phyloP scores from a whole-genome alignment of 306 rosid species.

The Dryas octopetala region DNA sequence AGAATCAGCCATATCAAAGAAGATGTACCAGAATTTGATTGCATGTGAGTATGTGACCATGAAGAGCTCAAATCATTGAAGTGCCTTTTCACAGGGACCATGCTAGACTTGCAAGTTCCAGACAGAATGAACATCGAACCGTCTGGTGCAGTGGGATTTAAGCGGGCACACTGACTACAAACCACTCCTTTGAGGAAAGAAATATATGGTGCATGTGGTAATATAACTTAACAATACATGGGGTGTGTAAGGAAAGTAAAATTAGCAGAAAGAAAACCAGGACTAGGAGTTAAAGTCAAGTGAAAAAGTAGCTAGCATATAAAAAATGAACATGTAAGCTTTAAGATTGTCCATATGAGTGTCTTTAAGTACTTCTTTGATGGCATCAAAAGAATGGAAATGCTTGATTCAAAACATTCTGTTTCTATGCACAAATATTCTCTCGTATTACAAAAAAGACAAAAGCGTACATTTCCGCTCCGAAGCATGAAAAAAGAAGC shows the following conservation, averaged over 20 bases:
- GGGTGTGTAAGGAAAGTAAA: neutral
- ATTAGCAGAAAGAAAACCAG: neutral
- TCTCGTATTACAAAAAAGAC: slow-evolving; percentile 36
- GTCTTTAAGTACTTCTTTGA: neutral
- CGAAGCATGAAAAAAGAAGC: slow-evolving; percentile 13
- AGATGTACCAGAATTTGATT: too few relatives aligned
- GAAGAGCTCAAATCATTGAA: too few relatives aligned
- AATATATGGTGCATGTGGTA: neutral
- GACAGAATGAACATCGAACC: too few relatives aligned
- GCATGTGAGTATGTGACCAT: too few relatives aligned
- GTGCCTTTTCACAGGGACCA: too few relatives aligned
- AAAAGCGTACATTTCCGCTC: slow-evolving; percentile 17
- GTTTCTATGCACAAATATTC: slow-evolving; percentile 49
- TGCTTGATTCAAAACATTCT: slow-evolving; percentile 24
- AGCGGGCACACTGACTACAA: neutral
- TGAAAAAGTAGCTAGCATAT: neutral
- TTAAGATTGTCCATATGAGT: neutral
- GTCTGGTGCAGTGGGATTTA: too few relatives aligned
- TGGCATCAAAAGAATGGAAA: slow-evolving; percentile 30
- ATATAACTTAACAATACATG: neutral
- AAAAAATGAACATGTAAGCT: neutral
- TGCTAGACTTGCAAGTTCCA: too few relatives aligned
- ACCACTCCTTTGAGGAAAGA: neutral
- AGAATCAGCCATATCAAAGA: too few relatives aligned
- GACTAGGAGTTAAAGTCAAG: neutral